These are phyloP conservation scores for Penicillium sp. DNA, from an alignment of 2,329 filamentous ascomycete genomes.

Conservation along the genomic window DNA sequence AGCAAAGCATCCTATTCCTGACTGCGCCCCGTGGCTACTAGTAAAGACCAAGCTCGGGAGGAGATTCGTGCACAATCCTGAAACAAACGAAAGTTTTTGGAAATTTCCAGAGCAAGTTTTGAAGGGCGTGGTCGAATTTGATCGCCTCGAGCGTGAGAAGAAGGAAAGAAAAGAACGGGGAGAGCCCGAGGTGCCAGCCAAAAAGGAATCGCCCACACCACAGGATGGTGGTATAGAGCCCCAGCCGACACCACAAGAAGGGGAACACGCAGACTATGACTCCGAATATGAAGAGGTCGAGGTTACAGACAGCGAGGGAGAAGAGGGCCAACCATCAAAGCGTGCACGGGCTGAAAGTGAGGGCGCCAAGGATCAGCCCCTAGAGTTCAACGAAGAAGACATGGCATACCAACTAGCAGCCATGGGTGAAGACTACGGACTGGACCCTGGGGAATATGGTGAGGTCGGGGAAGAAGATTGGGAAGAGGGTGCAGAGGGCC, in stretches of 20 bases:
- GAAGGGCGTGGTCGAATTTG: conserved; percentile 68
- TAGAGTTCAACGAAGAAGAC: conserved; percentile 92
- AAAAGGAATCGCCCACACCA: conserved; percentile 14
- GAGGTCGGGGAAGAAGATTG: conserved; percentile 56
- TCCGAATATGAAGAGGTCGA: conserved; percentile 78
- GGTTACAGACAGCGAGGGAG: conserved; percentile 60
- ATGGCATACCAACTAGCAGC: conserved; percentile 87
- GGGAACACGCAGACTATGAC: conserved; percentile 51
- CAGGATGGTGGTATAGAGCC: conserved; percentile 17
- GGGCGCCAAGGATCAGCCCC: conserved; percentile 45
- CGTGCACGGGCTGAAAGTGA: conserved; percentile 54
- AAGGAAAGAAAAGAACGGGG: conserved; percentile 54
- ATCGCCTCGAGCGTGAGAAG: conserved; percentile 67
- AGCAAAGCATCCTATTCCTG: conserved; percentile 74
- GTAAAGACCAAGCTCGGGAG: conserved; percentile 90
- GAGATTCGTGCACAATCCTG: conserved; percentile 84
- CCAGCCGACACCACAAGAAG: conserved; percentile 35
- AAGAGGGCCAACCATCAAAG: conserved; percentile 52
- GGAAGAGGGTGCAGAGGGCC: conserved; percentile 69
- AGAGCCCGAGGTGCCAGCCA: conserved; percentile 21
- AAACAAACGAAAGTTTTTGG: conserved; percentile 89
- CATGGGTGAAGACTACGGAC: conserved; percentile 81
- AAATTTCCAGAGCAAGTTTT: conserved; percentile 85
- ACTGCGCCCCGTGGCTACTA: conserved; percentile 80
- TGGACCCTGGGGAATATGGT: conserved; percentile 74